Base-by-base conservation (phyloP, 1,284 basidiomycete genomes). In the Boletus smithii region DNA sequence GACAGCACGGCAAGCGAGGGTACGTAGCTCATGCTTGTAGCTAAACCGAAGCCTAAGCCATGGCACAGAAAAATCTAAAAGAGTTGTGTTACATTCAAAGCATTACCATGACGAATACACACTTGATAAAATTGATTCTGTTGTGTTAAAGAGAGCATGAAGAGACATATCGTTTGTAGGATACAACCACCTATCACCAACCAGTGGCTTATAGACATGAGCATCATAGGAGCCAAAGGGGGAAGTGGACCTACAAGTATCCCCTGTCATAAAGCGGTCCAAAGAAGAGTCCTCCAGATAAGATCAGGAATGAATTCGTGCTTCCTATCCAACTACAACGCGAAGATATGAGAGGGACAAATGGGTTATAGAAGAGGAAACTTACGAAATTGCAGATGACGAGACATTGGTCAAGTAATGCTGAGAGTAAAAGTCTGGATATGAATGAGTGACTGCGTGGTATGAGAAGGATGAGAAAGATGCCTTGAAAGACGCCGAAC, bases 271-370 rank as follows among this genome's bases (percentile, higher is more conserved):
- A 65, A n/a, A 73, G 51, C 0, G 59, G 59, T 2, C 70, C 72
- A 20, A 63, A 59, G 31, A 70, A 48, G 8, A 73, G 53, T 0
- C 69, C 70, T 8, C 58, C 59, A 1, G 64, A 60, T 17, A 75
- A 63, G 13, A 72, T 60, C 16, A 76, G 51, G 49, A 70, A 73
- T 17, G 69, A 62, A 52, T 69, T 75, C 9, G 72, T 57, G 23
- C 75, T 74, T 30, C 78, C 77, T 51, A 80, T 75, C 78, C 77
- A 80, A 13, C 70, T 72, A 44, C 5, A 31, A 29, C 0, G 22
- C 16, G n/a, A 16, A 14, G 16, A 14, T 5, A 11, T 49, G 24
- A 46, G 42, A 43, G 7, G 8, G 36, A 34, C 14, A 16, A 27
- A 20, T 6, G 14, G 3, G 34, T 13, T 3, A 13, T 13, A 5